phyloP scores from a whole-genome alignment of 306 rosid species.

The Rosa lucieae region DNA sequence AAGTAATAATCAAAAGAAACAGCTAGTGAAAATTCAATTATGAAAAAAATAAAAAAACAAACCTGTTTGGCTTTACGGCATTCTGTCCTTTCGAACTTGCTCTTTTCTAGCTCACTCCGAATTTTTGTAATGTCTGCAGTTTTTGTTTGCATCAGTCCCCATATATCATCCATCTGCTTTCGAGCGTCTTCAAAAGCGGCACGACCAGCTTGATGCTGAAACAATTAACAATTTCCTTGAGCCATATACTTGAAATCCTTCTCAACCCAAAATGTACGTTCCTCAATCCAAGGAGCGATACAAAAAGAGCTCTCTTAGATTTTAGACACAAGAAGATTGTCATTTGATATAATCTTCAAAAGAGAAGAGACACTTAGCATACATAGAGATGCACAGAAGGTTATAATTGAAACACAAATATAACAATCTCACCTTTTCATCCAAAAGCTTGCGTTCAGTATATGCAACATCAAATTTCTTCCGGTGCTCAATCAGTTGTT shows the following conservation, averaged over 20 bases:
- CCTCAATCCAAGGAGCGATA: neutral
- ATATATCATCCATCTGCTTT: too few relatives aligned
- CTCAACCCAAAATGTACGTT: neutral
- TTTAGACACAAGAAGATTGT: neutral
- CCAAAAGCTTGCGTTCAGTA: conserved; percentile 66
- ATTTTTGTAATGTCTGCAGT: too few relatives aligned
- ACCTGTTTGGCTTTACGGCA: too few relatives aligned
- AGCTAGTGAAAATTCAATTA: too few relatives aligned
- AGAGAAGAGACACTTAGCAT: neutral
- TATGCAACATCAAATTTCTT: conserved; percentile 83
- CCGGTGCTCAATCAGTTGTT: conserved; percentile 73
- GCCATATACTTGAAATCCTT: neutral
- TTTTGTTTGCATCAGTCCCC: too few relatives aligned
- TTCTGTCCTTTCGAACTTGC: too few relatives aligned
- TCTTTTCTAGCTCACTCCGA: too few relatives aligned
- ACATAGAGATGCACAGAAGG: neutral
- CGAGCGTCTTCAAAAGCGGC: too few relatives aligned
- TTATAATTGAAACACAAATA: neutral
- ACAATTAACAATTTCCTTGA: too few relatives aligned
- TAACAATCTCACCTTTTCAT: conserved; percentile 64
- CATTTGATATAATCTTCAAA: neutral
- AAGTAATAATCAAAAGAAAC: too few relatives aligned
- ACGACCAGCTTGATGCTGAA: too few relatives aligned
- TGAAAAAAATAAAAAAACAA: too few relatives aligned
- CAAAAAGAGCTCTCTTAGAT: conserved; percentile 2